Conservation (phyloP, 2,329 filamentous ascomycete genomes). For the Pseudocercospora macadamiae region DNA sequence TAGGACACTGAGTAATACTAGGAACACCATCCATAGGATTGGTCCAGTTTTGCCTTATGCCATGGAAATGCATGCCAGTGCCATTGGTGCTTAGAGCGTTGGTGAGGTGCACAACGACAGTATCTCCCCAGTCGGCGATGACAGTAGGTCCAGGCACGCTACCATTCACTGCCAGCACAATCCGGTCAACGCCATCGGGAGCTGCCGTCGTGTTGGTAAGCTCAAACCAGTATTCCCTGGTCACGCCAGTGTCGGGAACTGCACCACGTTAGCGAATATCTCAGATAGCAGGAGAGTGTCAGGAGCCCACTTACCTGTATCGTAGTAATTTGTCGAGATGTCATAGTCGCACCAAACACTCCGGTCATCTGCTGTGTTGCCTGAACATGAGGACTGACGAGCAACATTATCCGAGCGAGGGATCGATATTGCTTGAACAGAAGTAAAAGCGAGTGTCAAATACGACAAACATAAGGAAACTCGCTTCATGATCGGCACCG, state of each 20-base stretch:
- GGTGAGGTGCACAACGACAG: conserved; percentile 35
- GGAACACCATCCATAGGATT: conserved; percentile 56
- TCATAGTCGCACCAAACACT: conserved; percentile 39
- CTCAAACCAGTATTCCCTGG: conserved; percentile 48
- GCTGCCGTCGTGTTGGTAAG: conserved; percentile 48
- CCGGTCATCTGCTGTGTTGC: conserved; percentile 38
- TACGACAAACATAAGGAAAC: too few species aligned
- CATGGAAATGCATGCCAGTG: conserved; percentile 57
- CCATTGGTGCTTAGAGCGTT: conserved; percentile 48
- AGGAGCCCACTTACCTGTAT: too few species aligned
- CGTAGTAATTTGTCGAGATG: conserved; percentile 42
- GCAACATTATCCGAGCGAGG: neutral
- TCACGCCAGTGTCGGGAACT: conserved; percentile 40
- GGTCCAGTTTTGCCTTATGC: conserved; percentile 54
- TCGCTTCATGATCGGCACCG: too few species aligned
- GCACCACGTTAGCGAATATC: too few species aligned
- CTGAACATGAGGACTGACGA: conserved; percentile 25
- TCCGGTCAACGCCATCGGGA: conserved; percentile 50
- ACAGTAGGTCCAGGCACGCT: conserved; percentile 53
- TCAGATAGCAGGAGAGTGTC: too few species aligned
- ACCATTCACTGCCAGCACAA: conserved; percentile 50
- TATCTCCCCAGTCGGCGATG: conserved; percentile 46
- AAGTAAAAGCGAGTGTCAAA: too few species aligned
- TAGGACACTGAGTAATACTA: conserved; percentile 66
- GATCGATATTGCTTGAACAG: neutral